Base-by-base conservation (phyloP, 2,329 filamentous ascomycete species). In the Grosmannia huntii region DNA sequence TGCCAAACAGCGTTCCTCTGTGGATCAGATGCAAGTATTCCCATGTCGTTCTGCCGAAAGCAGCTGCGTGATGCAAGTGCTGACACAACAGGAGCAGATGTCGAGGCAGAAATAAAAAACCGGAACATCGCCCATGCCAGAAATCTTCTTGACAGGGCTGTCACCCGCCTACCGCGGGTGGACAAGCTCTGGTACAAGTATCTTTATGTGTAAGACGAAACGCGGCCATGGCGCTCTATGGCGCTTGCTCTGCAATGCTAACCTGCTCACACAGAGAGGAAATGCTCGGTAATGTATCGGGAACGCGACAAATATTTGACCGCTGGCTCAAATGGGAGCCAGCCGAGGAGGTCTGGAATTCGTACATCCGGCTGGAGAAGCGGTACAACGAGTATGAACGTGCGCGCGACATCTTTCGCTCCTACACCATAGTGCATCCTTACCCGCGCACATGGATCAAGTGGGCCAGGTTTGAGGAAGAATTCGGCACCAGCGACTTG, bases 131-230 rank as follows among this genome's bases (percentile, higher is more conserved):
- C 96, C 70, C 92, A 97, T 78, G 91, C 94, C 38, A 80, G 94
- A 60, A 99, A 99, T 69, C 73, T 99, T 56, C 82, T 99, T 56
- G 94, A 99, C 70, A 86, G 94, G 58, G 91, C 94, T n/a, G 89
- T 97, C 57, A 90, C 90, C 0, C 89, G 95, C 58, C 76, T 96
- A 46, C 94, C 94, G 5, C 80, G 94, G 59, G 83, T 97, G 48
- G 90, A 97, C 70, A 97, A 97, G 77, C 76, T 99, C 38, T 99
- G 94, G 94, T 99, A 96, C 77, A 97, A 97, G 71, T 99, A 96
- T 76, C 90, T 95, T 28, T 64, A 64, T 55, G 63, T 64, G 62
- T 63, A 58, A 56, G 62, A 57, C 11, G 12, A 14, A 6, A 1
- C 31, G 41, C 19, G 4, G 6, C 41, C 7, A 33, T 9, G 41